phyloP scores from a whole-genome alignment of 176 grass and related monocot genomes.

The Musa troglodytarum region DNA sequence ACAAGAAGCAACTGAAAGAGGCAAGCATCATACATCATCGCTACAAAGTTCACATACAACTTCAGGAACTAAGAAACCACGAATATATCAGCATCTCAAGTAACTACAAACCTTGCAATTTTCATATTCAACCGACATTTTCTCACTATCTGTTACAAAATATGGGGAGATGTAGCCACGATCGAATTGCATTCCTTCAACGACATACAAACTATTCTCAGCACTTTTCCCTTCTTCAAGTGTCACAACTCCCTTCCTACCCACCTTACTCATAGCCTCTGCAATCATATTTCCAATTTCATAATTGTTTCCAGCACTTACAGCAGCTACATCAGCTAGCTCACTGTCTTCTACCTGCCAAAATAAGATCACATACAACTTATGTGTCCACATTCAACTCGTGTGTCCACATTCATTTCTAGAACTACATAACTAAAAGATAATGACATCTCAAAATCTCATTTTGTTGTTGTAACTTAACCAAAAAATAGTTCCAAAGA shows the following conservation, averaged over 20 bases:
- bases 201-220: conserved; percentile 83
- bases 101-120: conserved; percentile 70
- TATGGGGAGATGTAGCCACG: conserved; percentile 94
- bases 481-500: background rate
- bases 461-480: background rate
- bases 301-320: conserved; percentile 91
- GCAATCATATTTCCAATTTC: conserved; percentile 97
- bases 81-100: background rate
- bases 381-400: background rate
- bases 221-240: conserved; percentile 92
- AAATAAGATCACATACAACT: background rate
- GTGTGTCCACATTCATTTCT: background rate
- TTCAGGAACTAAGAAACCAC: background rate
- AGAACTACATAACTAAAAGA: background rate
- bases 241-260: conserved; percentile 89
- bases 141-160: conserved; percentile 91
- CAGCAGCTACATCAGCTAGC: conserved; percentile 81
- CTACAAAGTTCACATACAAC: background rate
- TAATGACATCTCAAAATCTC: background rate
- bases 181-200: conserved; percentile 97
- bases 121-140: conserved; percentile 81
- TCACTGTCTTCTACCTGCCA: conserved; percentile 82
- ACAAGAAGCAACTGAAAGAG: conserved; percentile 67
- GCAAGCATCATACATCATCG: background rate
- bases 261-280: conserved; percentile 94